Evolutionary conservation across 169 alveolate species (phyloP).

Genomic region (Perkinsus marinus): DNA sequence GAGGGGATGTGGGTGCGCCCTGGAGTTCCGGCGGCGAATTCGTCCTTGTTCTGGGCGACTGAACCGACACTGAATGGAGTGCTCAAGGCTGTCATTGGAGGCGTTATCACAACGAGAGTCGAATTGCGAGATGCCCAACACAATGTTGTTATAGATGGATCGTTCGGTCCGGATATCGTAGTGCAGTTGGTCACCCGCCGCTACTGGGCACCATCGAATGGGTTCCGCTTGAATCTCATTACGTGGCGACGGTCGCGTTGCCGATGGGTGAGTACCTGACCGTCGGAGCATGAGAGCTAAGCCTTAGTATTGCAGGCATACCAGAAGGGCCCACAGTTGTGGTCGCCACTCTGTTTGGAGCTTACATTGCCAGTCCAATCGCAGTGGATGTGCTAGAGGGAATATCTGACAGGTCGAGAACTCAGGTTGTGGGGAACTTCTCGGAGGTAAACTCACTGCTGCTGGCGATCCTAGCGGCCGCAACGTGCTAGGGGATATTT

Average conservation of each 20-base stretch:
- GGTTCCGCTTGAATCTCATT: not conserved
- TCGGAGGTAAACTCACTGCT: not conserved
- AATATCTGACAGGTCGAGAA: not conserved
- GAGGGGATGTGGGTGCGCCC: not conserved
- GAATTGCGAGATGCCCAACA: not conserved
- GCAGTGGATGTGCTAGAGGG: not conserved
- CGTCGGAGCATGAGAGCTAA: no score
- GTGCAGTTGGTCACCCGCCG: not conserved
- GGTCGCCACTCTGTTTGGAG: not conserved
- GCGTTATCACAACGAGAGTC: not conserved
- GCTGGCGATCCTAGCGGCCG: no score
- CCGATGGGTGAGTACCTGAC: not conserved
- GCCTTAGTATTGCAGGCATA: not conserved
- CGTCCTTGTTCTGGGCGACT: not conserved
- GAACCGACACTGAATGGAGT: not conserved
- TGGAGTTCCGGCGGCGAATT: not conserved
- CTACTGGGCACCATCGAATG: not conserved
- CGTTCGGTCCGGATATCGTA: not conserved
- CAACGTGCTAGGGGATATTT: no score
- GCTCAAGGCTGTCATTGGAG: not conserved
- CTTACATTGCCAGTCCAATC: not conserved
- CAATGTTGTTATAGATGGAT: not conserved
- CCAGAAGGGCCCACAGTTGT: not conserved
- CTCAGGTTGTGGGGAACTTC: not conserved
- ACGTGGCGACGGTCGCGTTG: not conserved